A percentile compares a stretch with the other conserved stretches of the same genome.
Conservation (phyloP, 768 basidiomycete species). For the Pleurotus sapidus region DNA sequence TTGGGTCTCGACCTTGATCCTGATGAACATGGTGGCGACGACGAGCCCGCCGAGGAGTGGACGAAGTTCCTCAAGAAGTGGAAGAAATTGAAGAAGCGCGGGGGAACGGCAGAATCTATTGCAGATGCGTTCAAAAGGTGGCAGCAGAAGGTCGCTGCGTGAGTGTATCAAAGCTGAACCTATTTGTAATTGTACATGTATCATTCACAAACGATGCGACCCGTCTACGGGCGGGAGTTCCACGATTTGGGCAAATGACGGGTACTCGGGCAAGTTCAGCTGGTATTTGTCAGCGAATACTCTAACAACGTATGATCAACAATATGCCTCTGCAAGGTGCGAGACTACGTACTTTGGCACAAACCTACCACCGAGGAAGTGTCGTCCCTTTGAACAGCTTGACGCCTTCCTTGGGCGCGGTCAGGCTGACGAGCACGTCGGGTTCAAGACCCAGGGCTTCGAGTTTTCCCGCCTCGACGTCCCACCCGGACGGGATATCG, state of each 20-base stretch:
- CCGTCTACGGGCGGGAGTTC: conserved; percentile 47
- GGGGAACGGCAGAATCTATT: conserved; percentile 20
- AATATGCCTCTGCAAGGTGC: too few relatives aligned
- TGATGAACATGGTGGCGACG: conserved; percentile 15
- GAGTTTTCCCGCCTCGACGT: conserved; percentile 76
- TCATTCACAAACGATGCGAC: not conserved
- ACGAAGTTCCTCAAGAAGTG: conserved; percentile 24
- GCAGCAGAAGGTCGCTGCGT: not conserved
- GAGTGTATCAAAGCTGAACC: not conserved
- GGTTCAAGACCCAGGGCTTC: conserved; percentile 62
- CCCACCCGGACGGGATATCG: conserved; percentile 97
- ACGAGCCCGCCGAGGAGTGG: conserved; percentile 17
- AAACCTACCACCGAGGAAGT: conserved; percentile 95
- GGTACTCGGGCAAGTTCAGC: conserved; percentile 82
- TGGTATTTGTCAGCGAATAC: conserved; percentile 67
- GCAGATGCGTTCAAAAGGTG: conserved; percentile 14
- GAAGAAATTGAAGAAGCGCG: conserved; percentile 21
- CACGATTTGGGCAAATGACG: conserved; percentile 79
- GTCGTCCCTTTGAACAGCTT: conserved; percentile 74
- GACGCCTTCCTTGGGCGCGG: conserved; percentile 92
- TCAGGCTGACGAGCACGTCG: conserved; percentile 83
- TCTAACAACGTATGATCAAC: conserved; percentile 33
- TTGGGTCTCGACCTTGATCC: conserved; percentile 23
- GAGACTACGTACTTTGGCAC: conserved; percentile 67
- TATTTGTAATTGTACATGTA: not conserved